Base-by-base conservation (phyloP, 2,329 filamentous ascomycete genomes). In the Claviceps paspali region DNA sequence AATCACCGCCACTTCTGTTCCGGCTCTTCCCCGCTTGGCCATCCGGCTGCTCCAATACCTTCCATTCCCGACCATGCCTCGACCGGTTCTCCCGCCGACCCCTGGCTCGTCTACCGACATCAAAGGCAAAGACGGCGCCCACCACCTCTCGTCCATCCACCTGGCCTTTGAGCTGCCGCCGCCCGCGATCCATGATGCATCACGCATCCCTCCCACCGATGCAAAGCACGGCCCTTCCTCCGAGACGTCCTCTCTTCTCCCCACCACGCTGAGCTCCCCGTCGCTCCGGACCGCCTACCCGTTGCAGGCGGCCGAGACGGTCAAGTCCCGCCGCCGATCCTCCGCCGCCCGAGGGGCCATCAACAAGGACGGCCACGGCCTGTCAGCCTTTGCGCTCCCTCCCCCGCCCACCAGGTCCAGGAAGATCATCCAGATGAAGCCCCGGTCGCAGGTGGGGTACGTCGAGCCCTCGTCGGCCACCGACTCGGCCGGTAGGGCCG, bases 351-450 rank as follows among this genome's bases (percentile, higher is more conserved):
- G 53, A 35, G 52, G 61, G n/a, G n/a, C n/a, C 11, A 51, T 39
- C 32, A 22, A 61, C 40, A 63, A 65, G 39, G 78, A 75, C 45
- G 71, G 21, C 6, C 18, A 74, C 46, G 71, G 14, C 4, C n/a
- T n/a, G n/a, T 33, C 76, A 47, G 64, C 70, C 33, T 92, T 94
- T 55, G 72, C 82, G 8, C 71, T 98, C 12, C 91, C 91, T 15
- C 91, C 91, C 8, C 91, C 88, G 12, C 91, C 91, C 0, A 94
- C 87, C 3, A 71, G 88, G 44, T 83, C 85, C 29, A 79, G 88
- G 50, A 96, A 92, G 63, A 96, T 98, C 54, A 96, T 96, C 41
- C 88, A 96, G 61, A 94, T 96, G 87, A 94, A 93, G 59, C 88
- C 73, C 14, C 60, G 64, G 19, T 49, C 57, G 22, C 62, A 73